Evolutionary conservation across 495 filamentous ascomycete species (phyloP).

Genomic region (Penicillium maclennaniae): DNA sequence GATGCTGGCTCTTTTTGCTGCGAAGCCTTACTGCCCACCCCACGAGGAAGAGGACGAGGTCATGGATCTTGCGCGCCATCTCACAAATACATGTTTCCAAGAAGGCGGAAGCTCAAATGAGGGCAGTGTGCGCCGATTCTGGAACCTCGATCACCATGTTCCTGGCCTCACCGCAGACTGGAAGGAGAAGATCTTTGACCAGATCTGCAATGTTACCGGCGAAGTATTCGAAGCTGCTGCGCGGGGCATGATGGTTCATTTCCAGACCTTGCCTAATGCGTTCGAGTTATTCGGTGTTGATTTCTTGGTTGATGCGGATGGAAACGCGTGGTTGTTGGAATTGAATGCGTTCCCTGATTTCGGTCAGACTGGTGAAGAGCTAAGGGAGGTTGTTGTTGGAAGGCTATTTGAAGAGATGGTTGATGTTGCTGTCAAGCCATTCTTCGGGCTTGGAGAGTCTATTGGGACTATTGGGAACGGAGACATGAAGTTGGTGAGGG

Average conservation of each 20-base stretch:
- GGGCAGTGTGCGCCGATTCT: conserved; percentile 66
- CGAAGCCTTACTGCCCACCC: conserved; percentile 55
- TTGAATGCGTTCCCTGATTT: conserved; percentile 98
- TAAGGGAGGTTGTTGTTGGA: conserved; percentile 59
- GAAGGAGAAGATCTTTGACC: conserved; percentile 61
- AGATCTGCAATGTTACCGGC: conserved; percentile 67
- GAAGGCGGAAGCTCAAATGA: conserved; percentile 48
- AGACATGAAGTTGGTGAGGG: conserved; percentile 51
- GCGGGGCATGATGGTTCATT: conserved; percentile 76
- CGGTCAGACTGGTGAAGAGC: conserved; percentile 74
- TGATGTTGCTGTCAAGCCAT: conserved; percentile 57
- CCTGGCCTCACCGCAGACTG: conserved; percentile 37
- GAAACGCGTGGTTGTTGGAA: conserved; percentile 73
- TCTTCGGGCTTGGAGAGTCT: conserved; percentile 45
- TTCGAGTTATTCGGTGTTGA: conserved; percentile 94
- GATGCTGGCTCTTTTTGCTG: conserved; percentile 92
- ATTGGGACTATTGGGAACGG: conserved; percentile 28
- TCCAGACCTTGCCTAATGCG: conserved; percentile 79
- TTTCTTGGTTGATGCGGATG: conserved; percentile 70
- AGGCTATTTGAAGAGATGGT: conserved; percentile 75
- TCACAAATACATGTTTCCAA: conserved; percentile 97
- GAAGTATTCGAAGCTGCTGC: conserved; percentile 85
- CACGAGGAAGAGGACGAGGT: conserved; percentile 44
- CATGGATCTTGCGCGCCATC: conserved; percentile 61
- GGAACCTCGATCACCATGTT: conserved; percentile 52